phyloP scores from a whole-genome alignment of 2,329 filamentous ascomycete species.

The Fusarium nisikadoi region DNA sequence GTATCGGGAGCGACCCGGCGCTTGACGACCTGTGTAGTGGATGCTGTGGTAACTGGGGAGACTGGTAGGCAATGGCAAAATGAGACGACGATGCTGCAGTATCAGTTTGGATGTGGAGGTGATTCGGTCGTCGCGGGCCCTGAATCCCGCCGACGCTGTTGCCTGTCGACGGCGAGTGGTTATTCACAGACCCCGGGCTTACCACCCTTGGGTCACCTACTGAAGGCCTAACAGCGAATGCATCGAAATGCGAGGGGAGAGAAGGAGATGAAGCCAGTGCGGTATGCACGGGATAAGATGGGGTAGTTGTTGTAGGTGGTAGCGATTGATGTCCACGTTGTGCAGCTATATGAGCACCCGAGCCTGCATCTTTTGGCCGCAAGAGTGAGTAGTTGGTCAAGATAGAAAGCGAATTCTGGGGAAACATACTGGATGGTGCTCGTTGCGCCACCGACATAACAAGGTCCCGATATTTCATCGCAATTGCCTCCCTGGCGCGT shows the following conservation, averaged over 20 bases:
- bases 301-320: conserved; percentile 12
- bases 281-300: background rate
- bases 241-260: conserved; percentile 15
- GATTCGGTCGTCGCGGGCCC: conserved; percentile 1
- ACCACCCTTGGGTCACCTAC: conserved; percentile 3
- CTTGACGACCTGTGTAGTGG: conserved; percentile 9
- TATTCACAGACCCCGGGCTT: conserved; percentile 11
- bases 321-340: conserved; percentile 12
- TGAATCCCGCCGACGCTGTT: conserved; percentile 8
- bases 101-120: conserved; percentile 11
- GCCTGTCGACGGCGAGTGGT: background rate
- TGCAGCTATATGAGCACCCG: background rate
- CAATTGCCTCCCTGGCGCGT: conserved; percentile 12
- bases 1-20: conserved; percentile 2
- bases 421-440: conserved; percentile 25
- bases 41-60: conserved; percentile 11
- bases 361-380: conserved; percentile 12
- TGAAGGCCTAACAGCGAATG: background rate
- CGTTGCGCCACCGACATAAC: conserved; percentile 14
- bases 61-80: conserved; percentile 7
- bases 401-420: background rate
- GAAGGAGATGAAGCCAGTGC: conserved; percentile 7
- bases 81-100: background rate
- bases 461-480: conserved; percentile 13
- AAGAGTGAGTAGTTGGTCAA: conserved; percentile 14